Percentiles rank a stretch among this genome's conserved stretches.
phyloP scores from a whole-genome alignment of 169 alveolate species.

The Plasmodium vivax region DNA sequence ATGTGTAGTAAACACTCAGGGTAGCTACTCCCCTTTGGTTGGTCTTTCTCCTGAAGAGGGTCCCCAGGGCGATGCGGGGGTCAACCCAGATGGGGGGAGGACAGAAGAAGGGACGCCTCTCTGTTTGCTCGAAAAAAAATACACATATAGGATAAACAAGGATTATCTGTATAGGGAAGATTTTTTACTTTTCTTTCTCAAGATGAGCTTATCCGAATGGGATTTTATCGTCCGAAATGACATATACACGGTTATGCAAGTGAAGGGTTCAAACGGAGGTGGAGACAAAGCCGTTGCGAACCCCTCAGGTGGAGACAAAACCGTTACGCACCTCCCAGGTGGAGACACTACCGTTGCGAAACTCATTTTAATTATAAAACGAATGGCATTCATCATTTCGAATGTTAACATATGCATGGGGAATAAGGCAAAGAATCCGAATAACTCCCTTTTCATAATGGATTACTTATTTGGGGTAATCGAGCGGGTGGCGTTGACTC shows the following conservation, averaged over 20 bases:
- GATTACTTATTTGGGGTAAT: constrained; percentile 29
- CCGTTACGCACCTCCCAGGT: not conserved
- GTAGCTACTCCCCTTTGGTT: not conserved
- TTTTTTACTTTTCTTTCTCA: constrained; percentile 37
- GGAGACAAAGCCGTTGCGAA: not conserved
- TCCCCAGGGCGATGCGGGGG: not conserved
- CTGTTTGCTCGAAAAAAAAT: not conserved
- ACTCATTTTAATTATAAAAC: constrained; percentile 35
- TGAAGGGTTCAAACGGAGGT: not conserved
- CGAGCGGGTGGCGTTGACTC: not conserved
- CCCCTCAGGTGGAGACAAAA: constrained; percentile 1
- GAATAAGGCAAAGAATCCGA: not conserved
- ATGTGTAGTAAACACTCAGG: not conserved
- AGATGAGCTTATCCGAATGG: constrained; percentile 15
- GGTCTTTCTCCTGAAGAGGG: not conserved
- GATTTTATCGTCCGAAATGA: not conserved
- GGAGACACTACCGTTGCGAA: not conserved
- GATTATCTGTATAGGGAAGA: constrained; percentile 47
- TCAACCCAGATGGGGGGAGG: not conserved
- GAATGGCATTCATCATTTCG: constrained; percentile 40
- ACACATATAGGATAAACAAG: constrained; percentile 2
- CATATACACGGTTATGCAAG: constrained; percentile 6
- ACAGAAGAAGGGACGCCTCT: not conserved
- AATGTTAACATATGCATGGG: constrained; percentile 1
- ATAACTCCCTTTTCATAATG: not conserved